A percentile compares a stretch with the other conserved stretches of the same genome.
Evolutionary conservation across 108 stramenopile genomes (phyloP).

Genomic region (Nitzschia sp.): DNA sequence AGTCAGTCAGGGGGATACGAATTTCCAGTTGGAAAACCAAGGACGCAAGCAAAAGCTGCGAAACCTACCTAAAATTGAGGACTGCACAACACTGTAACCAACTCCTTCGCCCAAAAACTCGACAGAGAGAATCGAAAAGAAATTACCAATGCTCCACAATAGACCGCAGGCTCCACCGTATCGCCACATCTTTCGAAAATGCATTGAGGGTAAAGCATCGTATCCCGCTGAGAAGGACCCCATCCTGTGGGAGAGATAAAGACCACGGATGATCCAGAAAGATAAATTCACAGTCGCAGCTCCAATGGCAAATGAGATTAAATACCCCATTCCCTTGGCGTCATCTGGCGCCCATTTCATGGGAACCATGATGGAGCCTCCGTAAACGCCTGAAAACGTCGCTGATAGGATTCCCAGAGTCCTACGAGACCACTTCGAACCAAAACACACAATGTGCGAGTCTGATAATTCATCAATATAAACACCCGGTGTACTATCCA

Average conservation of each 20-base stretch:
- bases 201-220: slow-evolving; percentile 57
- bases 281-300: slow-evolving; percentile 56
- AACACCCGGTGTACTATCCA: background rate
- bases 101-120: slow-evolving; percentile 74
- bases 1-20: no score
- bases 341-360: slow-evolving; percentile 42
- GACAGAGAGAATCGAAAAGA: slow-evolving; percentile 69
- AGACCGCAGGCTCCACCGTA: slow-evolving; percentile 52
- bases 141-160: slow-evolving; percentile 71
- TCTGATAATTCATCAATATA: background rate
- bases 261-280: slow-evolving; percentile 60
- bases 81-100: slow-evolving; percentile 65
- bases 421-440: slow-evolving; percentile 13
- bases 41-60: background rate
- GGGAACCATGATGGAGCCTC: slow-evolving; percentile 52
- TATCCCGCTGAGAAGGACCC: slow-evolving; percentile 42
- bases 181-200: slow-evolving; percentile 58
- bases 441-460: slow-evolving; percentile 21
- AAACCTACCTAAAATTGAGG: slow-evolving; percentile 38
- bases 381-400: slow-evolving; percentile 46
- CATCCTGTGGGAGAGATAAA: slow-evolving; percentile 30
- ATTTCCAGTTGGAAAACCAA: background rate
- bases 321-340: slow-evolving; percentile 64
- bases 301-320: slow-evolving; percentile 76
- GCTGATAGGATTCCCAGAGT: slow-evolving; percentile 40